Evolutionary conservation across 768 basidiomycete species (phyloP).

Genomic region (Phylloporus sp.): DNA sequence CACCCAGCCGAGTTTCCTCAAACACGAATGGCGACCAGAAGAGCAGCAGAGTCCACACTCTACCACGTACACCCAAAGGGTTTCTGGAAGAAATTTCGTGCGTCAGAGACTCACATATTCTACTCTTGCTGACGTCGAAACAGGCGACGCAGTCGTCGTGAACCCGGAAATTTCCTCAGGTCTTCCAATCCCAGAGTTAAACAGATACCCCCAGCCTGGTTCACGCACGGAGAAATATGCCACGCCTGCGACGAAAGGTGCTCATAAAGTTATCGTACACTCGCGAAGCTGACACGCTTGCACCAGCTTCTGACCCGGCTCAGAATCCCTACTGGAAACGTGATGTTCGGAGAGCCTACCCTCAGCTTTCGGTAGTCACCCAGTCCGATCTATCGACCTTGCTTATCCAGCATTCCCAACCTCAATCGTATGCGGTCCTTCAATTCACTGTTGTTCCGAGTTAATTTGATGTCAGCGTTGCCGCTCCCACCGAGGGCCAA

Average conservation of each 20-base stretch:
- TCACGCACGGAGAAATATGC: slow-evolving; percentile 83
- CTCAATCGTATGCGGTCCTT: slow-evolving; percentile 52
- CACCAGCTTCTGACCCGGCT: slow-evolving; percentile 77
- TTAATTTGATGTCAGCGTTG: slow-evolving; percentile 39
- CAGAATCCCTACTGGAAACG: slow-evolving; percentile 96
- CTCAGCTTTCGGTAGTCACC: slow-evolving; percentile 86
- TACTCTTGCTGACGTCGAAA: slow-evolving; percentile 3
- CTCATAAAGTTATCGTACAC: slow-evolving; percentile 6
- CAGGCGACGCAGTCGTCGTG: slow-evolving; percentile 80
- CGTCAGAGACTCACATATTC: slow-evolving; percentile 28
- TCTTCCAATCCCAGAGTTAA: slow-evolving; percentile 66
- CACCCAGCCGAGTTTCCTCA: background rate
- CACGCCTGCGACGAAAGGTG: slow-evolving; percentile 87
- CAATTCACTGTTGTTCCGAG: background rate
- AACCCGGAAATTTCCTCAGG: slow-evolving; percentile 92
- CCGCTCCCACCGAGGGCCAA: slow-evolving; percentile 44
- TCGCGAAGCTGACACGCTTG: slow-evolving; percentile 10
- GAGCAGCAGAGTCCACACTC: slow-evolving; percentile 80
- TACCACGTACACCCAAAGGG: slow-evolving; percentile 89
- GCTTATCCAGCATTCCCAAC: slow-evolving; percentile 73
- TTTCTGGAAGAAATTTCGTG: slow-evolving; percentile 97
- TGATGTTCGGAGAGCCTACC: slow-evolving; percentile 88
- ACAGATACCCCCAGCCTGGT: slow-evolving; percentile 86
- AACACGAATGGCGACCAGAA: slow-evolving; percentile 64
- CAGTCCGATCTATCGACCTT: slow-evolving; percentile 78